Evolutionary conservation across 305 asterid species (phyloP).

Genomic region (Galium porrigens): DNA sequence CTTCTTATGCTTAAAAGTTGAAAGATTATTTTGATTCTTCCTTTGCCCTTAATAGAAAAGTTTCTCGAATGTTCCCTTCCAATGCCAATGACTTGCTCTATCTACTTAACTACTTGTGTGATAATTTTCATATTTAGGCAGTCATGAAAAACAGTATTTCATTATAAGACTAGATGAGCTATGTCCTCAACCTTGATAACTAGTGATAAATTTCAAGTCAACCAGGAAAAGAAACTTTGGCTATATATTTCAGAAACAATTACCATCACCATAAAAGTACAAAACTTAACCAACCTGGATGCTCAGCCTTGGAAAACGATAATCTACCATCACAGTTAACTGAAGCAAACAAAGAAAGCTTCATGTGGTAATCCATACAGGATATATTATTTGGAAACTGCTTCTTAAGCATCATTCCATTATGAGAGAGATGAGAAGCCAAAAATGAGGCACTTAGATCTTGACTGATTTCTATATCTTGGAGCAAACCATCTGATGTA

Average conservation of each 20-base stretch:
- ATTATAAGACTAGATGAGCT: neutral
- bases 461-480: slow-evolving; percentile 68
- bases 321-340: slow-evolving; percentile 41
- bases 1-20: neutral
- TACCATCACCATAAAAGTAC: neutral
- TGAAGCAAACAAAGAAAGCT: slow-evolving; percentile 40
- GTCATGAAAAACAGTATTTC: neutral
- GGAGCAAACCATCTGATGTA: slow-evolving; percentile 70
- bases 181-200: neutral
- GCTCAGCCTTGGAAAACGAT: slow-evolving; percentile 18
- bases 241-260: neutral
- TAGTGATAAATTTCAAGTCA: neutral
- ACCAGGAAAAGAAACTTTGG: neutral
- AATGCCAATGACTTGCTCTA: neutral
- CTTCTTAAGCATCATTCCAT: slow-evolving; percentile 31
- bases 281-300: slow-evolving; percentile 15
- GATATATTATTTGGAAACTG: slow-evolving; percentile 39
- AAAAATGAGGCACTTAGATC: slow-evolving; percentile 66
- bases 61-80: neutral
- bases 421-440: slow-evolving; percentile 35
- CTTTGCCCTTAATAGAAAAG: neutral
- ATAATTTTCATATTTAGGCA: neutral
- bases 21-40: neutral
- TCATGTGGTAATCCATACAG: slow-evolving; percentile 66
- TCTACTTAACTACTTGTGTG: neutral